Evolutionary conservation across 2,329 filamentous ascomycete species (phyloP).

Genomic region (Colletotrichum limetticola): DNA sequence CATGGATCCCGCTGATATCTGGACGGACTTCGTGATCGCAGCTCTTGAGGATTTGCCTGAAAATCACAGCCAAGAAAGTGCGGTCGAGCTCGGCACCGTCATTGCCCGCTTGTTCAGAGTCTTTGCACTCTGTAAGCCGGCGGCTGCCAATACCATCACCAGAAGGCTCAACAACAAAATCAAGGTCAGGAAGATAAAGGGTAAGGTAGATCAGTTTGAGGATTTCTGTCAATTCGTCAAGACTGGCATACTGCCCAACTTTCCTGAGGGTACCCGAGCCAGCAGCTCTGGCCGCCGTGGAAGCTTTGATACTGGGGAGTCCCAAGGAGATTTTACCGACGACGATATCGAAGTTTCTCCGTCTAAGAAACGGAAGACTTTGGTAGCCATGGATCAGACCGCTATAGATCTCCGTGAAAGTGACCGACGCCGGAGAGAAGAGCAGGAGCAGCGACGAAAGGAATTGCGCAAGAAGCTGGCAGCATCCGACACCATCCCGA

Average conservation of each 20-base stretch:
- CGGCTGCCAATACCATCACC: not conserved
- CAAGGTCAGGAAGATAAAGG: conserved; percentile 39
- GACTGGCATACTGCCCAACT: conserved; percentile 24
- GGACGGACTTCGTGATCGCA: conserved; percentile 41
- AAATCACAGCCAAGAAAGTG: not conserved
- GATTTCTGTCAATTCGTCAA: conserved; percentile 44
- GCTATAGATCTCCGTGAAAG: conserved; percentile 65
- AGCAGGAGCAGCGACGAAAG: conserved; percentile 63
- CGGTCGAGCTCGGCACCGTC: not conserved
- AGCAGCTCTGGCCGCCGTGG: not conserved
- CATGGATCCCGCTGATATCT: conserved; percentile 37
- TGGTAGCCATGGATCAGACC: conserved; percentile 58
- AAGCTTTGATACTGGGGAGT: not conserved
- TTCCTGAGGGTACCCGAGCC: not conserved
- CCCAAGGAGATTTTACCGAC: conserved; percentile 11
- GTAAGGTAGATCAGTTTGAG: conserved; percentile 40
- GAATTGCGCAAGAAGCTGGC: conserved; percentile 59
- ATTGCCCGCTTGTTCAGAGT: conserved; percentile 30
- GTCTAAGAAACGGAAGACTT: conserved; percentile 58
- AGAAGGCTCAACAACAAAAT: conserved; percentile 36
- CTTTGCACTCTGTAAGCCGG: conserved; percentile 7
- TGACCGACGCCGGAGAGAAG: conserved; percentile 62
- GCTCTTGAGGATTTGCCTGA: conserved; percentile 26
- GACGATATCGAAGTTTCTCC: conserved; percentile 40
- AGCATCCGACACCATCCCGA: conserved; percentile 52